Evolutionary conservation across 2,329 filamentous ascomycete species (phyloP).

Genomic region (Ophiostoma quercus): DNA sequence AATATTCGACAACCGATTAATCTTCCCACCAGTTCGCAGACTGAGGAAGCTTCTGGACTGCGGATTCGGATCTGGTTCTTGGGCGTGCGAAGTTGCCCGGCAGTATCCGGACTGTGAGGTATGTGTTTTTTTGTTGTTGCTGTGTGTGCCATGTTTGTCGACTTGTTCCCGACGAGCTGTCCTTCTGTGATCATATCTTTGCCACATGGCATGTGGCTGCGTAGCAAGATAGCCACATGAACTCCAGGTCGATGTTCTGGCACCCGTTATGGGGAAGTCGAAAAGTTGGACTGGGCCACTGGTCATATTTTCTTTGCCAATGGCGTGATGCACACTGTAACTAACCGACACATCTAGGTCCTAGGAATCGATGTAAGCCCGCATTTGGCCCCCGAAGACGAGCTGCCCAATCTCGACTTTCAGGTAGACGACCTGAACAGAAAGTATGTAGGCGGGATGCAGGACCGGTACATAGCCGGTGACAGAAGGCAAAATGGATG

Average conservation of each 20-base stretch:
- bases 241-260: background rate
- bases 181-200: background rate
- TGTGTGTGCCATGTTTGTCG: background rate
- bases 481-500: background rate
- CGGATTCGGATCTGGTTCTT: slow-evolving; percentile 65
- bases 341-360: slow-evolving; percentile 45
- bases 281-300: background rate
- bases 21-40: slow-evolving; percentile 61
- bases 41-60: slow-evolving; percentile 63
- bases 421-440: slow-evolving; percentile 69
- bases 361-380: slow-evolving; percentile 67
- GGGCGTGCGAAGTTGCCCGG: slow-evolving; percentile 64
- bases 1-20: slow-evolving; percentile 61
- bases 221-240: background rate
- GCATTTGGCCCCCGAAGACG: slow-evolving; percentile 59
- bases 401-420: slow-evolving; percentile 60
- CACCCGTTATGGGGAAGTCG: background rate
- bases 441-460: slow-evolving; percentile 39
- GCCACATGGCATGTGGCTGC: background rate
- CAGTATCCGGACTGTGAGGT: slow-evolving; percentile 61
- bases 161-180: background rate
- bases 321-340: background rate
- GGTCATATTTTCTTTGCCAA: background rate
- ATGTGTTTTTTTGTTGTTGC: slow-evolving; percentile 10
- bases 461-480: background rate